A percentile compares a stretch with the other conserved stretches of the same genome.
phyloP scores from a whole-genome alignment of 73 alveolate genomes.

The Diophrys appendiculata region DNA sequence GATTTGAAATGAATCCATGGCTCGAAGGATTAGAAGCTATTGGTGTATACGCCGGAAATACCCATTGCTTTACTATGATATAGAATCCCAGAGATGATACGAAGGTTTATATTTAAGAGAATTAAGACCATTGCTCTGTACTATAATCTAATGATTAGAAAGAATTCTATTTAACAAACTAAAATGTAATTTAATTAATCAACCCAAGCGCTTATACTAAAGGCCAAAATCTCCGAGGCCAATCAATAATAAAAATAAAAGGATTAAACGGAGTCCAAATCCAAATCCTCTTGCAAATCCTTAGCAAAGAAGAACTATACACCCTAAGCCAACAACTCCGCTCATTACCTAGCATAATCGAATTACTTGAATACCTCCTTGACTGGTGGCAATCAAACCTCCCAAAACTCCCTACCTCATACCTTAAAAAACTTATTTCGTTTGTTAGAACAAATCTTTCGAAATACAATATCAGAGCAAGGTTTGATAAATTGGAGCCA shows the following conservation, averaged over 20 bases:
- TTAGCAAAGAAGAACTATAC: background rate
- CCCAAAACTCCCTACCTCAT: background rate
- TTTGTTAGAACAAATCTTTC: background rate
- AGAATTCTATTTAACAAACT: background rate
- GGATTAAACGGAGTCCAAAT: background rate
- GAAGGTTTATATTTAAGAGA: too few relatives aligned
- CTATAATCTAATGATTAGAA: background rate
- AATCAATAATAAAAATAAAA: too few relatives aligned
- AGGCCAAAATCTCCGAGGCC: background rate
- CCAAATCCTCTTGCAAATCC: background rate
- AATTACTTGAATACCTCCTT: background rate
- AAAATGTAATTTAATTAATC: background rate
- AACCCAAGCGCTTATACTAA: background rate
- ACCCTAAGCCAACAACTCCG: background rate
- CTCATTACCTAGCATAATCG: background rate
- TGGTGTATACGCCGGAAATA: background rate
- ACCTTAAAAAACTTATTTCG: background rate
- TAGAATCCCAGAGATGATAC: background rate
- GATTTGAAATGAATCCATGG: background rate
- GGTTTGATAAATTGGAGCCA: background rate
- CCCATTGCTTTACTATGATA: background rate
- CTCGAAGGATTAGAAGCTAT: background rate
- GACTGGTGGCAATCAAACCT: background rate
- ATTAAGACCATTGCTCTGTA: background rate
- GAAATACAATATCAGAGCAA: background rate